Base-by-base conservation (phyloP, 2,329 filamentous ascomycete species). In the Trichoderma afroharzianum region DNA sequence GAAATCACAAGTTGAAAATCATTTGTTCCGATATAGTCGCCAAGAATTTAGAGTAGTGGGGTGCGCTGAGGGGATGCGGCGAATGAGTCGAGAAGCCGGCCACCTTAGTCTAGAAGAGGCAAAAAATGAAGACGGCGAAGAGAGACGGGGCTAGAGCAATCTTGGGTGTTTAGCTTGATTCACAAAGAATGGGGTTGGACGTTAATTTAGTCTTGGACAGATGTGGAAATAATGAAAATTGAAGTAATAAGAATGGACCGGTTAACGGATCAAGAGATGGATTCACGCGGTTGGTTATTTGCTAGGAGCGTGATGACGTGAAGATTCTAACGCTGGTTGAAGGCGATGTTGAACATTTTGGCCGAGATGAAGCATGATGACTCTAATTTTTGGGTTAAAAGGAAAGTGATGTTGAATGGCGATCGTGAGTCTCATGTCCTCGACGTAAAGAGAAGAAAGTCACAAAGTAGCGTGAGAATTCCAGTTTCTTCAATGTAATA, bases 81-180 rank as follows among this genome's bases (percentile, higher is more conserved):
- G 57, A 61, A 68, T 68, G 66, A 68, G 55, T 68, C 66, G 15
- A 30, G 39, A 24, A 59, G 64, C 26, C 26, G 36, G 30, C 21
- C n/a, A 21, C 36, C 33, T 68, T 68, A 68, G 55, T 67, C 55
- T 61, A 24, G 7, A 61, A 61, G 11, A 58, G 57, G 57, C 21
- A 58, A 61, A 50, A 67, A 43, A 36, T n/a, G n/a, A 61, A 61
- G 39, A 26, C 53, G 55, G 26, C 28, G 66, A 68, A 28, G 36
- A 43, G 18, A n/a, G 18, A 58, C 9, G 6, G 24, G 28, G 26
- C 14, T 61, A 61, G 14, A 50, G 9, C 18, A 36, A 26, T 47
- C 4, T 28, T 50, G 43, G 1, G 11, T 14, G 11, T 53, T 24
- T 53, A 53, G 47, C 47, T 53, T 3, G 47, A 24, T 53, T 53